Evolutionary conservation across 2,329 filamentous ascomycete genomes (phyloP).

Genomic region (Chalara sp.): DNA sequence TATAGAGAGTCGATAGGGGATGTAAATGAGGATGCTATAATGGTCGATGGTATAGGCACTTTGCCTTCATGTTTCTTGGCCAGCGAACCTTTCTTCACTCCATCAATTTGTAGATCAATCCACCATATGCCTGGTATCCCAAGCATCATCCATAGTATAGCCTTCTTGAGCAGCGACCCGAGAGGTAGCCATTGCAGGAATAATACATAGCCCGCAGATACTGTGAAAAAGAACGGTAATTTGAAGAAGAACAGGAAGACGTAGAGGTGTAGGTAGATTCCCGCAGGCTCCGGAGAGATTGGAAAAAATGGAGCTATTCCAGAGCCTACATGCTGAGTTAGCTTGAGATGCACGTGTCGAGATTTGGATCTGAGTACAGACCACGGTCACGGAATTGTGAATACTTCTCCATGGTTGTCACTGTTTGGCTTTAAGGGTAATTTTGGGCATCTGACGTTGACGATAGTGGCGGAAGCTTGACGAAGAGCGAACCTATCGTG

Average conservation of each 20-base stretch:
- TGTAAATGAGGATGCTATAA: slow-evolving; percentile 88
- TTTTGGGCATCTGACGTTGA: too few species aligned
- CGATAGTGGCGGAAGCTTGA: too few species aligned
- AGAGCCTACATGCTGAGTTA: slow-evolving; percentile 56
- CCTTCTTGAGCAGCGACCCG: slow-evolving; percentile 65
- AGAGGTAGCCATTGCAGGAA: slow-evolving; percentile 77
- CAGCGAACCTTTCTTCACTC: slow-evolving; percentile 85
- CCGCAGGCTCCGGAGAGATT: slow-evolving; percentile 57
- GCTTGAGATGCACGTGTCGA: slow-evolving; percentile 2
- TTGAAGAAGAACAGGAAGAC: slow-evolving; percentile 73
- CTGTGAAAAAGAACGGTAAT: slow-evolving; percentile 67
- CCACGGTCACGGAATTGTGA: slow-evolving; percentile 70
- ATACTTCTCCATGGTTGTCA: slow-evolving; percentile 61
- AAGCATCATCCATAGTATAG: slow-evolving; percentile 80
- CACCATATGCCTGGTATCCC: slow-evolving; percentile 93
- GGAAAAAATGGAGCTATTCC: slow-evolving; percentile 96
- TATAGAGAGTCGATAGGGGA: slow-evolving; percentile 91
- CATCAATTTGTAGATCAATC: slow-evolving; percentile 97
- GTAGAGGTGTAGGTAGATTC: slow-evolving; percentile 58
- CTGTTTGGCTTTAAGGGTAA: too few species aligned
- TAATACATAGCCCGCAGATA: slow-evolving; percentile 66
- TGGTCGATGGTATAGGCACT: slow-evolving; percentile 69
- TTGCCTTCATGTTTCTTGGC: slow-evolving; percentile 66
- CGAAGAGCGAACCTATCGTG: too few species aligned
- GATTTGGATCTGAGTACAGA: slow-evolving; percentile 25